phyloP scores from a whole-genome alignment of 192 early-diverging fungal genomes.

The Coemansia nantahalensis region DNA sequence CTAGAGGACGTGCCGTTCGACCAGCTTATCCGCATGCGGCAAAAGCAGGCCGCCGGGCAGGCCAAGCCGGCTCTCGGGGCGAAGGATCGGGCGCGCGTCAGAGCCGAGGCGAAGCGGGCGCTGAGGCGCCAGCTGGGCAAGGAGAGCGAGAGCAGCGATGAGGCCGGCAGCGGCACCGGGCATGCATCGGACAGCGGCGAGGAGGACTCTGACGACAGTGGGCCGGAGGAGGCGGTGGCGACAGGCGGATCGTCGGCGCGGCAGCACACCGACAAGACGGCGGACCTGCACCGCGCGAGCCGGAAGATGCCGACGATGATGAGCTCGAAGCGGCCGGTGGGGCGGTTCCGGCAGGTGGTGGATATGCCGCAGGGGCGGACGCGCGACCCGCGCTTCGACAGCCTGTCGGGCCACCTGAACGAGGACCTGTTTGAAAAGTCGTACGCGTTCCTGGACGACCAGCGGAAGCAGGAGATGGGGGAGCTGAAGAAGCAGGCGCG shows the following conservation, averaged over 20 bases:
- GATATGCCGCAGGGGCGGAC: conserved; percentile 24
- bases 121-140: conserved; percentile 37
- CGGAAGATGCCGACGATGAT: conserved; percentile 29
- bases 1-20: conserved; percentile 80
- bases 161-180: conserved; percentile 9
- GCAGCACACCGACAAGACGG: background rate
- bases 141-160: background rate
- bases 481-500: conserved; percentile 61
- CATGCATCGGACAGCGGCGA: conserved; percentile 2
- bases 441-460: conserved; percentile 85
- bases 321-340: conserved; percentile 45
- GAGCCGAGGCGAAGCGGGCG: conserved; percentile 39
- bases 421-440: conserved; percentile 89
- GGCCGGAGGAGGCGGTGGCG: conserved; percentile 6
- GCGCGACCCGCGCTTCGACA: conserved; percentile 94
- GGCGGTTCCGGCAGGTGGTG: conserved; percentile 49
- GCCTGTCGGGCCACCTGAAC: conserved; percentile 84
- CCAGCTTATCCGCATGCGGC: conserved; percentile 73
- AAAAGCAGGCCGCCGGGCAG: conserved; percentile 66
- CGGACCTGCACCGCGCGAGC: conserved; percentile 17
- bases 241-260: no score
- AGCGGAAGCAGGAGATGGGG: conserved; percentile 72
- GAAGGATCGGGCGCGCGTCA: conserved; percentile 20
- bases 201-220: conserved; percentile 40
- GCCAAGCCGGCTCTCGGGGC: conserved; percentile 54